Evolutionary conservation across 768 basidiomycete genomes (phyloP), one percentile per base, ranked within the genome.

Genomic region (Leccinum pellstonianum): DNA sequence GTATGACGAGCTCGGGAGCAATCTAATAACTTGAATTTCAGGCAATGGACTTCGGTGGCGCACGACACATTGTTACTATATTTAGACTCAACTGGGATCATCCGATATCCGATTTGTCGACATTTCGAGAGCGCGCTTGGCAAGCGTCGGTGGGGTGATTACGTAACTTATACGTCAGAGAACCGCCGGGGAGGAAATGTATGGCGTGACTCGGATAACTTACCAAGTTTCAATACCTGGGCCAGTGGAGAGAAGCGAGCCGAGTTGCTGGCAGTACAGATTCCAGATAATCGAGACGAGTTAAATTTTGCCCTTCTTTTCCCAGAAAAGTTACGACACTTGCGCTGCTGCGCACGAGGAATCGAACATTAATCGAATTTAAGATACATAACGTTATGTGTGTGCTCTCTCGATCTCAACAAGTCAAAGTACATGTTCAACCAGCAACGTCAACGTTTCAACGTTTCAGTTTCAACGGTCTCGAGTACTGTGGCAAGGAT

Each of bases 141-240:
- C 17, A 19, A n/a, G 23, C 27, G 21, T 33, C 8, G 52, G 35
- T 9, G 37, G 29, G 29, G 14, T 12, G 21, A 54, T 64, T 61
- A 67, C 51, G 62, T 61, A 9, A 47, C 3, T 27, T 25, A 10
- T 50, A 17, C 48, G 33, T 53, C n/a, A 64, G 54, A 29, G 29
- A 27, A 51, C 27, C 48, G 37, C 29, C 8, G 29, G 27, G 29
- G 12, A 27, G 17, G n/a, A 47, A 49, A 21, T n/a, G n/a, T n/a
- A n/a, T n/a, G n/a, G n/a, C n/a, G n/a, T 19, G 46, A 35, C 33
- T 35, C 33, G 33, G 33, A 25, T 31, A 55, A n/a, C 41, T 58
- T 46, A 51, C 41, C 52, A 23, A 61, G 19, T 12, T 35, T 35
- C n/a, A n/a, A n/a, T n/a, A n/a, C n/a, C n/a, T 35, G 14, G 35